These are phyloP conservation scores for Aquilaria yunnanensis DNA, from an alignment of 345 rosid species.

Conservation along the genomic window DNA sequence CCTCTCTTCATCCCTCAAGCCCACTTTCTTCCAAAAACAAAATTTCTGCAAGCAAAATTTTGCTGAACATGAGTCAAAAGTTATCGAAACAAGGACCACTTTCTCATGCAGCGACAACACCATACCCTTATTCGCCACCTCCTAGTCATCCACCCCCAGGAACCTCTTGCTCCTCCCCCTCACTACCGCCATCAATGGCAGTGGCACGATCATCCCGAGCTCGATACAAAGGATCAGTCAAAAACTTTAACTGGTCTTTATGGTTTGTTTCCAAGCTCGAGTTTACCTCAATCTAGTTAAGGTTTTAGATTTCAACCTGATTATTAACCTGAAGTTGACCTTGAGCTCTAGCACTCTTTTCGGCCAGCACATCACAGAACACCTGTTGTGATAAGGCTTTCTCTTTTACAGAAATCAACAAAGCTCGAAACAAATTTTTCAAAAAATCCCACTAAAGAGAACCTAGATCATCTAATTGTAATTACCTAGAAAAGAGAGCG, in stretches of 20 bases:
- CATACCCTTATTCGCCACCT: too few relatives aligned
- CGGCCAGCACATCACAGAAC: conserved; percentile 87
- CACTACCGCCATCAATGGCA: too few relatives aligned
- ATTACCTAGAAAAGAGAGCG: conserved; percentile 77
- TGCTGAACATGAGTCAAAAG: too few relatives aligned
- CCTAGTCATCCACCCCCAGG: too few relatives aligned
- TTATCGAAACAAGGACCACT: too few relatives aligned
- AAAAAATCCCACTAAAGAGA: conserved; percentile 6
- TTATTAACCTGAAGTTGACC: conserved; percentile 12
- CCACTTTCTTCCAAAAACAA: too few relatives aligned
- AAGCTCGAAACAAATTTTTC: not conserved
- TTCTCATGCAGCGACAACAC: too few relatives aligned
- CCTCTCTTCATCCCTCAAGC: too few relatives aligned
- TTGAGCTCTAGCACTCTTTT: conserved; percentile 58
- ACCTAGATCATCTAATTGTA: not conserved
- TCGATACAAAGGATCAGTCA: too few relatives aligned
- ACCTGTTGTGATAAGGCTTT: conserved; percentile 92
- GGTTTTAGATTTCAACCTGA: conserved; percentile 17
- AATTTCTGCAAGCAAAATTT: too few relatives aligned
- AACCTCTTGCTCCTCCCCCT: too few relatives aligned
- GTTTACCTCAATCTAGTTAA: conserved; percentile 16
- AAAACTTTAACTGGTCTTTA: conserved; percentile 16
- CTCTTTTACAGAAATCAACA: conserved; percentile 49
- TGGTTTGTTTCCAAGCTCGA: conserved; percentile 25
- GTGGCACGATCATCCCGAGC: too few relatives aligned